Percentiles rank a stretch among this genome's conserved stretches.
Conservation (phyloP, 163 green algal species). For the Picocystis sp. region DNA sequence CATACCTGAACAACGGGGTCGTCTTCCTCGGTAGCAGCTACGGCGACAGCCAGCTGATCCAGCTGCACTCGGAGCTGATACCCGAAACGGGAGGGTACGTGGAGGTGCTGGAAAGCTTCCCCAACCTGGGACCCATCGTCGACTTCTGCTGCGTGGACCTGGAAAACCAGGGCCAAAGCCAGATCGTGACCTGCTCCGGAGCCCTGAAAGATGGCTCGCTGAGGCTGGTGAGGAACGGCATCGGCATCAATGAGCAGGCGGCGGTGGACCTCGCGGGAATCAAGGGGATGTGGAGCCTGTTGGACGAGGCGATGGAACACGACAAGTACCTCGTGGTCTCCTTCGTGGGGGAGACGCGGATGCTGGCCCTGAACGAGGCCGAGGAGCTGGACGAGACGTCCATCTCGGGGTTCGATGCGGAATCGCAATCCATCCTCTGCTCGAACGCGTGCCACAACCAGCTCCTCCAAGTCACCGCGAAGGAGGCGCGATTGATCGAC, state of each 20-base stretch:
- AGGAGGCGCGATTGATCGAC: conserved; percentile 41
- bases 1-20: conserved; percentile 82
- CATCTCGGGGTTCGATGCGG: conserved; percentile 57
- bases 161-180: conserved; percentile 76
- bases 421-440: conserved; percentile 65
- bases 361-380: conserved; percentile 53
- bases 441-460: conserved; percentile 51
- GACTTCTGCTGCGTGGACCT: conserved; percentile 90
- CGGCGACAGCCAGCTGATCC: conserved; percentile 57
- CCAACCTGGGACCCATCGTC: conserved; percentile 85
- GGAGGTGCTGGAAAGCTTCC: conserved; percentile 73
- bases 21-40: conserved; percentile 64
- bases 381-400: conserved; percentile 75
- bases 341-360: conserved; percentile 69
- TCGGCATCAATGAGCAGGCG: conserved; percentile 84
- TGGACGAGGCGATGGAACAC: conserved; percentile 24
- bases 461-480: conserved; percentile 60
- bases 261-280: conserved; percentile 37
- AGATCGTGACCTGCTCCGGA: conserved; percentile 83
- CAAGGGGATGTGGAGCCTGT: conserved; percentile 79
- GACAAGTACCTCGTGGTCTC: conserved; percentile 81
- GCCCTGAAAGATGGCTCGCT: conserved; percentile 56
- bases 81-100: conserved; percentile 39
- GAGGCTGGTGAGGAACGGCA: conserved; percentile 87
- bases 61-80: conserved; percentile 19